These are phyloP conservation scores for Arthrobotrys conoides DNA, from an alignment of 2,329 filamentous ascomycete species.

Conservation along the genomic window DNA sequence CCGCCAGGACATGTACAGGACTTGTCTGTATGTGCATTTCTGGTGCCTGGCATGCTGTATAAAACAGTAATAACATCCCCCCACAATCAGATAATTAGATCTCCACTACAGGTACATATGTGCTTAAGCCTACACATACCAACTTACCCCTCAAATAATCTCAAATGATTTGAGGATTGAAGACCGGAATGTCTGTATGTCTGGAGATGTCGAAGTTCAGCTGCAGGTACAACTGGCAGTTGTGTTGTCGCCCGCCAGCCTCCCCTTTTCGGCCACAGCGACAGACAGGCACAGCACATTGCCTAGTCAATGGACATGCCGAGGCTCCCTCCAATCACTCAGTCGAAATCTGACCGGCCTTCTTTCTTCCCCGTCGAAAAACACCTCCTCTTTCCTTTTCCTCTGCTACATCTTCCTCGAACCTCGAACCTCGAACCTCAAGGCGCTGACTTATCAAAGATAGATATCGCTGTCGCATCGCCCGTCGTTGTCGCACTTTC, in stretches of 20 bases:
- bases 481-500: slow-evolving; percentile 18
- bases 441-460: not conserved
- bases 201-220: not conserved
- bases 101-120: not conserved
- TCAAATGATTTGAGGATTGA: not conserved
- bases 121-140: not conserved
- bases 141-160: not conserved
- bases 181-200: not conserved
- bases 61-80: not conserved
- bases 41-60: slow-evolving; percentile 19
- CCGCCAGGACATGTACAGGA: not conserved
- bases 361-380: slow-evolving; percentile 15
- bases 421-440: not conserved
- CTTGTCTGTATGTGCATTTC: not conserved
- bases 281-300: slow-evolving; percentile 15
- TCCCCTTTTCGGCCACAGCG: slow-evolving; percentile 55
- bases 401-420: slow-evolving; percentile 18
- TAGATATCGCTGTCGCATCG: slow-evolving; percentile 5
- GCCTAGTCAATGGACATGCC: slow-evolving; percentile 1
- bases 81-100: slow-evolving; percentile 4
- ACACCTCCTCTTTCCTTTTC: not conserved
- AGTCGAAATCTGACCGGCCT: slow-evolving; percentile 9
- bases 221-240: slow-evolving; percentile 23
- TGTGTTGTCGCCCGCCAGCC: slow-evolving; percentile 48
- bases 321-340: slow-evolving; percentile 34